Conservation (phyloP, 305 asterid species). For the Fraxinus baroniana region DNA sequence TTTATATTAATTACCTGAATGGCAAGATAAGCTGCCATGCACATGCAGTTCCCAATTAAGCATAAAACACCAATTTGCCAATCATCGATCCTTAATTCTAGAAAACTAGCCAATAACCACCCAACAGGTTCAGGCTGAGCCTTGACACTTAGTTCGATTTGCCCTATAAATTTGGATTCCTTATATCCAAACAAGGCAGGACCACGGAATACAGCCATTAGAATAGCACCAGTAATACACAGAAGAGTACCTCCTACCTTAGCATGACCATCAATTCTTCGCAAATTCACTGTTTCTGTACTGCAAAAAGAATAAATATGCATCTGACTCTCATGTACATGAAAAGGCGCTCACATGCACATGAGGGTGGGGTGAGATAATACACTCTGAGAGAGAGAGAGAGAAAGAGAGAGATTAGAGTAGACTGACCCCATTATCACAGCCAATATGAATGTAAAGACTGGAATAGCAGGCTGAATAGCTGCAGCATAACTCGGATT, state of each 20-base stretch:
- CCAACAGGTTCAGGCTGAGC: slow-evolving; percentile 90
- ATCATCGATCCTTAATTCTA: slow-evolving; percentile 52
- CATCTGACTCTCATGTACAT: neutral
- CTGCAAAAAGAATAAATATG: slow-evolving; percentile 55
- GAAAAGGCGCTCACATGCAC: neutral
- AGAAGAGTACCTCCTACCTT: slow-evolving; percentile 87
- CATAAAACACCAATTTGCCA: slow-evolving; percentile 88
- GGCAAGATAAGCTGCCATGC: slow-evolving; percentile 79
- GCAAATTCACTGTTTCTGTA: slow-evolving; percentile 76
- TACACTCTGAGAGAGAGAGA: neutral
- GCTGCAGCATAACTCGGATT: slow-evolving; percentile 97
- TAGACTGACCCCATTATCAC: slow-evolving; percentile 74
- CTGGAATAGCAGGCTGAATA: slow-evolving; percentile 93
- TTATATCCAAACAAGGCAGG: slow-evolving; percentile 68
- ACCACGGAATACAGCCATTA: slow-evolving; percentile 87
- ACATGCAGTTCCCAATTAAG: slow-evolving; percentile 82
- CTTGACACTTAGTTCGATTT: slow-evolving; percentile 64
- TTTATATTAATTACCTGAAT: slow-evolving; percentile 61
- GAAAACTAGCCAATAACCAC: slow-evolving; percentile 54
- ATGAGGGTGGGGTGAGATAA: neutral
- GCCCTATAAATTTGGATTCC: slow-evolving; percentile 53
- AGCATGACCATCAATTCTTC: slow-evolving; percentile 75
- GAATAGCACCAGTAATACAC: slow-evolving; percentile 84
- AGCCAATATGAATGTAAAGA: slow-evolving; percentile 84
- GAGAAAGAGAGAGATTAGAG: slow-evolving; percentile 11